These are phyloP conservation scores for Mortierella claussenii DNA, from an alignment of 192 early-diverging fungal species.

Conservation along the genomic window DNA sequence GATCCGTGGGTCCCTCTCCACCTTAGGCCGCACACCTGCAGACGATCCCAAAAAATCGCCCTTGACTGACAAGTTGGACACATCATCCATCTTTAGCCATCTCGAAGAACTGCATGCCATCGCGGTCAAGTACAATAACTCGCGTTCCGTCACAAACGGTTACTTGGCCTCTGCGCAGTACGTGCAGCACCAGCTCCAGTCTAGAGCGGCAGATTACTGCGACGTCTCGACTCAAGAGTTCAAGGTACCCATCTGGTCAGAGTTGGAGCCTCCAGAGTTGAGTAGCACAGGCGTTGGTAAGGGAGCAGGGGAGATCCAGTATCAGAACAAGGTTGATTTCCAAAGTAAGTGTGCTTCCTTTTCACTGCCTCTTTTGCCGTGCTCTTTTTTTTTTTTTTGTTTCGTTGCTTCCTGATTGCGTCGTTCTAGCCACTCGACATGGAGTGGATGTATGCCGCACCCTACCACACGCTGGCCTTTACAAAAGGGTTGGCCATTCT, in stretches of 20 bases:
- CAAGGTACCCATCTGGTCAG: conserved; percentile 60
- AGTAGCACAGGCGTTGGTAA: conserved; percentile 31
- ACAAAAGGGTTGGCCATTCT: no score
- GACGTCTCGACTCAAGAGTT: conserved; percentile 61
- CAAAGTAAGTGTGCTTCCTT: conserved; percentile 60
- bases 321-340: conserved; percentile 60
- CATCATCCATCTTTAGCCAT: conserved; percentile 38
- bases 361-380: no score
- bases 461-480: no score
- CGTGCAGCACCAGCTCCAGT: conserved; percentile 62
- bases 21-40: no score
- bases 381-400: no score
- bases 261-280: conserved; percentile 46
- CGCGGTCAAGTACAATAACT: conserved; percentile 49
- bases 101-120: conserved; percentile 49
- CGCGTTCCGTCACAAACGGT: conserved; percentile 53
- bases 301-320: conserved; percentile 15
- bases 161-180: conserved; percentile 70
- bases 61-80: conserved; percentile 17
- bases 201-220: conserved; percentile 40
- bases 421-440: no score
- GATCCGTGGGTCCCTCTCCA: no score
- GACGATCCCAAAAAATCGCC: conserved; percentile 30
- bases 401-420: no score
- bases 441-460: no score